Evolutionary conservation across 2,329 filamentous ascomycete genomes (phyloP).

Genomic region (Alternaria gansuensis): DNA sequence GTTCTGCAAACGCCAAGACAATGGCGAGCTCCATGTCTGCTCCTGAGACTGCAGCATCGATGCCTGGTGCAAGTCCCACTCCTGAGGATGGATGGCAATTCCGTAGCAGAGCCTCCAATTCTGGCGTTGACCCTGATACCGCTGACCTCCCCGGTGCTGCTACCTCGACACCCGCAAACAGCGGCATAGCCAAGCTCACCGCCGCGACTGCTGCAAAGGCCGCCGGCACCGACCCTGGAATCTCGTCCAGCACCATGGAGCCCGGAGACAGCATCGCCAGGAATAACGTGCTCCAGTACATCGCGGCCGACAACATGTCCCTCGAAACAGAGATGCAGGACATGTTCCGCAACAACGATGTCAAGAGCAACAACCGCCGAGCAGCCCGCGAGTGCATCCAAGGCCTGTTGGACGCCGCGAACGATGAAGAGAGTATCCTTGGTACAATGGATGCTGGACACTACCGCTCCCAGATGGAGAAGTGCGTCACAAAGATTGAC

Average conservation of each 20-base stretch:
- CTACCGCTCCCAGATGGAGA: constrained; percentile 11
- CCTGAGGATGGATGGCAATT: neutral
- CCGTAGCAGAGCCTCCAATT: neutral
- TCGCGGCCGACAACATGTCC: constrained; percentile 8
- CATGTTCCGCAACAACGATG: constrained; percentile 1
- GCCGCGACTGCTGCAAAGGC: neutral
- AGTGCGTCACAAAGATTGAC: constrained; percentile 9
- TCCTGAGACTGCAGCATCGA: neutral
- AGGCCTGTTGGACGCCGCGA: constrained; percentile 2
- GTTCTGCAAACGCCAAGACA: neutral
- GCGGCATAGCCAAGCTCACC: neutral
- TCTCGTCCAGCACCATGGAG: neutral
- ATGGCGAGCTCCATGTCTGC: neutral
- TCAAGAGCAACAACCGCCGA: constrained; percentile 1
- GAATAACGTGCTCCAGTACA: neutral
- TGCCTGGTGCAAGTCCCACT: neutral
- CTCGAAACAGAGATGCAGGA: constrained; percentile 9
- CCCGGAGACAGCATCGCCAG: neutral
- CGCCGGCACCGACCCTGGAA: neutral
- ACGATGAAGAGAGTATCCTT: constrained; percentile 9
- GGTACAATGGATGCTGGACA: constrained; percentile 2
- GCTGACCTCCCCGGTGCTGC: neutral
- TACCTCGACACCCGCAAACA: neutral
- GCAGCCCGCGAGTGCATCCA: neutral
- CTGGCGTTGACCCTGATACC: neutral